Percentiles rank a stretch among this genome's conserved stretches.
Conservation (phyloP, 257 asterid species). For the Solanum peruvianum region DNA sequence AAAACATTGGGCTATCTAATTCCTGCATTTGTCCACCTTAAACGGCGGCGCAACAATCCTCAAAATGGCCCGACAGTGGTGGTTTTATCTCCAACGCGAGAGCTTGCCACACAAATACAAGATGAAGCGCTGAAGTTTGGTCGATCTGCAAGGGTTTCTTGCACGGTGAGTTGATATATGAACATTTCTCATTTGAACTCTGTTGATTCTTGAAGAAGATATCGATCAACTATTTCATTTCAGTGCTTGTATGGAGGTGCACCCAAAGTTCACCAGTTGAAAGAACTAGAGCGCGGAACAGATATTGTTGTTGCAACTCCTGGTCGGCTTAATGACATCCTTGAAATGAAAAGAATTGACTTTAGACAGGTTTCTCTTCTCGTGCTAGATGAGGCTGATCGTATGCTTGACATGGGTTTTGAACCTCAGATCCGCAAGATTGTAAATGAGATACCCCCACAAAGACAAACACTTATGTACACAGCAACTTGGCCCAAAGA, state of each 20-base stretch:
- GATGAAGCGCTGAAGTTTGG: conserved; percentile 97
- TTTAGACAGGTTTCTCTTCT: conserved; percentile 88
- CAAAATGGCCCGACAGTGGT: conserved; percentile 80
- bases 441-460: conserved; percentile 89
- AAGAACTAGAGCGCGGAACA: conserved; percentile 85
- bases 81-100: conserved; percentile 96
- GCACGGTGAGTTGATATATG: conserved; percentile 54
- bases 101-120: conserved; percentile 96
- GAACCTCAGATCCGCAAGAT: conserved; percentile 97
- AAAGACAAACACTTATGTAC: conserved; percentile 97
- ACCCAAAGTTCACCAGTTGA: conserved; percentile 78
- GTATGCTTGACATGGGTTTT: conserved; percentile 99
- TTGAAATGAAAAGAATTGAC: conserved; percentile 87
- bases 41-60: conserved; percentile 58
- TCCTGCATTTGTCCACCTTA: conserved; percentile 84
- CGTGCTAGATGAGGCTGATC: conserved; percentile 97
- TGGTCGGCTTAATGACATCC: conserved; percentile 96
- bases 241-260: conserved; percentile 99
- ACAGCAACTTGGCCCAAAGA: conserved; percentile 99
- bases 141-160: conserved; percentile 77
- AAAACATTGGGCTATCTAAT: conserved; percentile 89
- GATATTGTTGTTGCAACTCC: conserved; percentile 97
- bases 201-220: not conserved
- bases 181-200: not conserved
- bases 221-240: conserved; percentile 8